phyloP scores from a whole-genome alignment of 768 basidiomycete species.

The Lyophyllum decastes region DNA sequence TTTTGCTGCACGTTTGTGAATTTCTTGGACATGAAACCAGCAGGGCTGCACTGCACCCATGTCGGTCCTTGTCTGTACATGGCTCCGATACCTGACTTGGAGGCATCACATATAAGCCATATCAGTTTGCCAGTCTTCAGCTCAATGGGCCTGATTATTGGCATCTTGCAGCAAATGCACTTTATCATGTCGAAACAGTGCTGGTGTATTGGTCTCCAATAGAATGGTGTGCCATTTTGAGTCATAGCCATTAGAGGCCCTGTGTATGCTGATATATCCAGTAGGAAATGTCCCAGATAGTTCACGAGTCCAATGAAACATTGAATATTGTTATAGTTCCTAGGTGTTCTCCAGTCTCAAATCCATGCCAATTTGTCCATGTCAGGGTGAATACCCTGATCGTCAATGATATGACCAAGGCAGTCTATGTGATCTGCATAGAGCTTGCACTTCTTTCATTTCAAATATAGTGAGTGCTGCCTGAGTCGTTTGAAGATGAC shows the following conservation, averaged over 20 bases:
- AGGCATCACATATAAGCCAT: neutral
- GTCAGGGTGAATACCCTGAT: neutral
- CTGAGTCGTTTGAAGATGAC: neutral
- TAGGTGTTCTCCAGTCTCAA: neutral
- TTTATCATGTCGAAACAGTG: no score
- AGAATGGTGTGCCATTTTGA: neutral
- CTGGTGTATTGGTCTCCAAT: no score
- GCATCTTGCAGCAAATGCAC: no score
- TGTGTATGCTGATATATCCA: neutral
- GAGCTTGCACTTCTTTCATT: slow-evolving; percentile 1
- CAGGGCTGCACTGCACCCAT: no score
- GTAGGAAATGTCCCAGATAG: neutral
- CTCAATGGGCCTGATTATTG: neutral
- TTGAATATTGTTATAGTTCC: neutral
- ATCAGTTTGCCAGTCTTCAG: neutral
- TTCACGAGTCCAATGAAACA: neutral
- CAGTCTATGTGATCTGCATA: neutral
- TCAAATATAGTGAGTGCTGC: neutral
- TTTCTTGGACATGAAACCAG: no score
- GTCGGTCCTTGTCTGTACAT: no score
- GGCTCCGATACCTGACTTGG: neutral
- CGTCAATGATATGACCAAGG: neutral
- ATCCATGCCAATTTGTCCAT: neutral
- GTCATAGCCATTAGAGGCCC: neutral
- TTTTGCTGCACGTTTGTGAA: no score